phyloP scores from a whole-genome alignment of 2,329 filamentous ascomycete species.

The Sarocladium strictum region DNA sequence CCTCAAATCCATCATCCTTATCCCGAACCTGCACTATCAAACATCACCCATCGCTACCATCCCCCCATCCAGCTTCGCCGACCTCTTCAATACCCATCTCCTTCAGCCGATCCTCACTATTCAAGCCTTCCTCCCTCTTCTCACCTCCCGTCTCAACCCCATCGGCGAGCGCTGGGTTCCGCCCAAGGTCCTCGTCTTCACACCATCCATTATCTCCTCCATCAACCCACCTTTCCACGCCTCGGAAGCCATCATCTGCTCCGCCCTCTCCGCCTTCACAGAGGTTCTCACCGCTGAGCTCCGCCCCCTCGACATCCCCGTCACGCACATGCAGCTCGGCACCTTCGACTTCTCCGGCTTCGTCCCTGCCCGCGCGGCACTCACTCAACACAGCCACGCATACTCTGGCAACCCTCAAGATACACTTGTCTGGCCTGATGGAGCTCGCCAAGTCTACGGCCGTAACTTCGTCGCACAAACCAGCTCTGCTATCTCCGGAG shows the following conservation, averaged over 20 bases:
- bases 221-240: conserved; percentile 76
- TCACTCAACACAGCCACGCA: conserved; percentile 29
- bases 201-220: conserved; percentile 73
- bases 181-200: conserved; percentile 70
- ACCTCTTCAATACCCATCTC: conserved; percentile 87
- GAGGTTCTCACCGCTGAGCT: conserved; percentile 76
- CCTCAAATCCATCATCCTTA: conserved; percentile 74
- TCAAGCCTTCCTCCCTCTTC: conserved; percentile 80
- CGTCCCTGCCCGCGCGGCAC: conserved; percentile 36
- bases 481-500: conserved; percentile 48
- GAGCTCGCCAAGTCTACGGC: conserved; percentile 54
- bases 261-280: conserved; percentile 81
- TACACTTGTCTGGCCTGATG: conserved; percentile 57
- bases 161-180: conserved; percentile 44
- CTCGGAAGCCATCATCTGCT: conserved; percentile 79
- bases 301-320: conserved; percentile 65
- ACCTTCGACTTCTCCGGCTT: conserved; percentile 79
- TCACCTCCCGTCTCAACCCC: conserved; percentile 55
- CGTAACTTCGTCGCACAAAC: conserved; percentile 54
- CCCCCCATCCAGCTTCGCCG: conserved; percentile 75
- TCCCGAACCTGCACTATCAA: conserved; percentile 75
- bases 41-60: conserved; percentile 82
- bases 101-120: conserved; percentile 83
- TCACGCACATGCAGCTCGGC: conserved; percentile 85
- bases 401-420: conserved; percentile 38